phyloP scores from a whole-genome alignment of 2,329 filamentous ascomycete genomes.

The Colletotrichum euphorbiae region DNA sequence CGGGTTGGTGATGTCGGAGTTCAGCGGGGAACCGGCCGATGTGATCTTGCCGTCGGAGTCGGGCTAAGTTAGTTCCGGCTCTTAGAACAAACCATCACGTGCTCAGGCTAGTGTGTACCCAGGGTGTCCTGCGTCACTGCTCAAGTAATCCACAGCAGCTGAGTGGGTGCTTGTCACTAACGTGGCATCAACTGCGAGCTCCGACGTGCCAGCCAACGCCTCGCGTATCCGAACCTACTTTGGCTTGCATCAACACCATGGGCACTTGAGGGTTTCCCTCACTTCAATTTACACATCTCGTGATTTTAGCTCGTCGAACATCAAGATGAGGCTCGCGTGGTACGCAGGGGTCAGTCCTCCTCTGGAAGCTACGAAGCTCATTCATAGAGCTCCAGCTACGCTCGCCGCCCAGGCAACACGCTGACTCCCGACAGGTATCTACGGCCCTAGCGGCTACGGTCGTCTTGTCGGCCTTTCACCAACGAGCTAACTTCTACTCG shows the following conservation, averaged over 20 bases:
- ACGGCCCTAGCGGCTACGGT: slow-evolving; percentile 86
- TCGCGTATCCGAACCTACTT: slow-evolving; percentile 28
- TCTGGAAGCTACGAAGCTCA: slow-evolving; percentile 5
- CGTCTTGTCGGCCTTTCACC: slow-evolving; percentile 89
- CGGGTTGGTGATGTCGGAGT: neutral
- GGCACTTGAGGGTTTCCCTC: slow-evolving; percentile 48
- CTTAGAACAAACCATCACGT: slow-evolving; percentile 12
- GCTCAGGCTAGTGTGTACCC: neutral
- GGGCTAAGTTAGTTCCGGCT: slow-evolving; percentile 16
- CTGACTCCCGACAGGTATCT: slow-evolving; percentile 69
- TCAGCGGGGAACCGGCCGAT: neutral
- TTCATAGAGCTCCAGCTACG: slow-evolving; percentile 6
- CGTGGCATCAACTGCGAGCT: slow-evolving; percentile 48
- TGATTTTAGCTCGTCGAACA: slow-evolving; percentile 43
- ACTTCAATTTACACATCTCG: slow-evolving; percentile 35
- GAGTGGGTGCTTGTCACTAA: slow-evolving; percentile 43
- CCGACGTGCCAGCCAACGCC: slow-evolving; percentile 29
- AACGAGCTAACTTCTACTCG: slow-evolving; percentile 98
- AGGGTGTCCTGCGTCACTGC: slow-evolving; percentile 33
- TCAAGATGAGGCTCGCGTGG: slow-evolving; percentile 69
- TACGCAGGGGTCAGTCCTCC: slow-evolving; percentile 67
- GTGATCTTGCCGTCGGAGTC: neutral
- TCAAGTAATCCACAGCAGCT: slow-evolving; percentile 35
- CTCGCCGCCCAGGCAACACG: slow-evolving; percentile 2
- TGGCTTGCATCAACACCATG: slow-evolving; percentile 47